These are phyloP conservation scores for Entomortierella beljakovae DNA, from an alignment of 192 early-diverging fungal genomes.

Conservation along the genomic window DNA sequence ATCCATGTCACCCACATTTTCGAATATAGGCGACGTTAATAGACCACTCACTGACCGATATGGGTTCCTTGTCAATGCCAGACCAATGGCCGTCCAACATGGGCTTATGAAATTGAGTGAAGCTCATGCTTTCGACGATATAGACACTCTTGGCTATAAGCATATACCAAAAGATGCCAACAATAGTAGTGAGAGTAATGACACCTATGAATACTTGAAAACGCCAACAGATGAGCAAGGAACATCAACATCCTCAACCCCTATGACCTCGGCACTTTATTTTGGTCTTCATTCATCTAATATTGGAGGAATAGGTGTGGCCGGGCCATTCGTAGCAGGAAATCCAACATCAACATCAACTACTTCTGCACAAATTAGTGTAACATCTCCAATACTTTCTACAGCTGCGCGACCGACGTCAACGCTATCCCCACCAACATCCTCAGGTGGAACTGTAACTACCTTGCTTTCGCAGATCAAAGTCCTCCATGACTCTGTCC, in stretches of 20 bases:
- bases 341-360: conserved; percentile 10
- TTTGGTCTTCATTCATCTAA: conserved; percentile 8
- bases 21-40: conserved; percentile 16
- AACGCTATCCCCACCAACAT: conserved; percentile 38
- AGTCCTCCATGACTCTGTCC: conserved; percentile 51
- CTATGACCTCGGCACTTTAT: conserved; percentile 14
- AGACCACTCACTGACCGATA: conserved; percentile 50
- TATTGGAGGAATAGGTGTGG: not conserved
- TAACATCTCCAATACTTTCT: conserved; percentile 42
- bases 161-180: not conserved
- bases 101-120: conserved; percentile 42
- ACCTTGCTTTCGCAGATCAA: conserved; percentile 50
- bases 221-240: conserved; percentile 19
- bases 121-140: conserved; percentile 22
- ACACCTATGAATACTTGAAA: conserved; percentile 15
- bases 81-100: conserved; percentile 49
- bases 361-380: conserved; percentile 9
- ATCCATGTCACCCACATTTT: conserved; percentile 32
- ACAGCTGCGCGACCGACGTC: conserved; percentile 37
- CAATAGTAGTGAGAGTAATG: not conserved
- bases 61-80: conserved; percentile 45
- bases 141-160: conserved; percentile 20
- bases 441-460: conserved; percentile 21
- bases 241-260: conserved; percentile 17
- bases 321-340: conserved; percentile 2